phyloP scores from a whole-genome alignment of 257 asterid species.

The Phtheirospermum japonicum region DNA sequence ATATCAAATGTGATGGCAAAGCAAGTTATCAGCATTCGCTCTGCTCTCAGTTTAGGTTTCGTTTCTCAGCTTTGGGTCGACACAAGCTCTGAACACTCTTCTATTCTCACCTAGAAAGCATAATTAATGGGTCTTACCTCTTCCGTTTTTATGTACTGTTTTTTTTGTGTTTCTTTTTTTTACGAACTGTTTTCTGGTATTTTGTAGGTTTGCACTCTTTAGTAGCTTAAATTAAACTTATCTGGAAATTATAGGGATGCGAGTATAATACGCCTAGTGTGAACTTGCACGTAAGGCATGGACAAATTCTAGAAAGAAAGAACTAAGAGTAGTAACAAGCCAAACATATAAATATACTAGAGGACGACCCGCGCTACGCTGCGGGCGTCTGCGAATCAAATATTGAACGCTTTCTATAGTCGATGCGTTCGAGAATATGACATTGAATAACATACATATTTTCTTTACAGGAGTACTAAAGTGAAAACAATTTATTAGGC shows the following conservation, averaged over 20 bases:
- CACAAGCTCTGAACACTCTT: slow-evolving; percentile 33
- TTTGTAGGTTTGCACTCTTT: not conserved
- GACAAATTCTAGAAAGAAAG: no score
- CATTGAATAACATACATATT: no score
- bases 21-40: slow-evolving; percentile 65
- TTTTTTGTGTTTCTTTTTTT: no score
- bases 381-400: no score
- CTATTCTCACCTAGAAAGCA: slow-evolving; percentile 19
- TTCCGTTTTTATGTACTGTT: slow-evolving; percentile 47
- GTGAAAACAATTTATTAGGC: no score
- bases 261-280: not conserved
- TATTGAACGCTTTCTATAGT: no score
- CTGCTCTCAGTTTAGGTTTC: slow-evolving; percentile 61
- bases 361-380: no score
- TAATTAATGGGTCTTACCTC: not conserved
- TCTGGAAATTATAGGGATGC: not conserved
- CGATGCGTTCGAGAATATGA: no score
- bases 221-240: not conserved
- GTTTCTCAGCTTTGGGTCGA: slow-evolving; percentile 78
- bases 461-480: no score
- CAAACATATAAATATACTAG: no score
- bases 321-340: no score
- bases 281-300: no score
- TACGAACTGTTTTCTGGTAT: slow-evolving; percentile 3
- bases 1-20: slow-evolving; percentile 61